Base-by-base conservation (phyloP, 345 rosid genomes). In the Lepidium aucheri region DNA sequence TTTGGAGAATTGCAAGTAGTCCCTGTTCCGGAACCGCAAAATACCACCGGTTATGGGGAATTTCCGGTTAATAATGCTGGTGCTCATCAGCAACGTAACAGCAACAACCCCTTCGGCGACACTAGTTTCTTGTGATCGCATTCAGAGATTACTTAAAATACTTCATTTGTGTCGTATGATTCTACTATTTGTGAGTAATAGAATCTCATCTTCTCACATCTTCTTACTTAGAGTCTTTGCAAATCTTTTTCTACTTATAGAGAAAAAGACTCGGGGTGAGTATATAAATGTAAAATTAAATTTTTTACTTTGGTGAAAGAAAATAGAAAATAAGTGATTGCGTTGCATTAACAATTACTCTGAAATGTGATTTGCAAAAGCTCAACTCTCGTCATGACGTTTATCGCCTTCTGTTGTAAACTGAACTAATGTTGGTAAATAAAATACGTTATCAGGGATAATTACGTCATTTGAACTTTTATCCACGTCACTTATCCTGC, bases 21-120 rank as follows among this genome's bases (percentile, higher is more conserved):
- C 3, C 3, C 51, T 5, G 67, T 22, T 13, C 13, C 67, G 20
- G 32, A 46, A 14, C 22, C 33, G 10, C 55, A 33, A 8, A 30
- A 16, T 26, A 30, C 41, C 26, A 16, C 40, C 20, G 42, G 33
- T 17, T 51, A 15, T 39, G 38, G 39, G 52, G 65, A 44, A 44
- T 43, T 17, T 38, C 45, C 55, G 52, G 67, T 39, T 8, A 59
- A 39, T 18, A 59, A 39, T 18, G 24, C 60, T n/a, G 59, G 46
- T 66, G 67, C 15, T 40, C 83, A 83, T 38, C 74, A 82, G n/a
- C 85, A 81, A 45, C 38, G 80, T 17, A 81, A 57, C 70, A 92
- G 88, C 73, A 92, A 86, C 73, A 92, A 87, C 76, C 96, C 98
- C 13, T 92, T 92, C 14, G 96, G 95, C 60, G 78, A 80, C 69